phyloP scores from a whole-genome alignment of 805 yeast genomes.

The Kockiozyma suomiensis region DNA sequence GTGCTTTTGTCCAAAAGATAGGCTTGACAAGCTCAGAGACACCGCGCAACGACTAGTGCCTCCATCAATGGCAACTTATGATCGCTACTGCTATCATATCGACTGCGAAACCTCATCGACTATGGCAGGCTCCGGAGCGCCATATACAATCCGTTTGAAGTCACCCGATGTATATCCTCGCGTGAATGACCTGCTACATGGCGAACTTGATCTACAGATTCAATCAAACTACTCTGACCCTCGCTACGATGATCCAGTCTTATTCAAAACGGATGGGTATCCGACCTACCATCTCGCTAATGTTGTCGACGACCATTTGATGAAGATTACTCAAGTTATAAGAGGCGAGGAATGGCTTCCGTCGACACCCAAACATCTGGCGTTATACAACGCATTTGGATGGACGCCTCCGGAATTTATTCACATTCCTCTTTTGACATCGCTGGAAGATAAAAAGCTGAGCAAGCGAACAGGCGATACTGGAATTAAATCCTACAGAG shows the following conservation, averaged over 20 bases:
- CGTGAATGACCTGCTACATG: constrained; percentile 77
- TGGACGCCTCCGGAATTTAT: constrained; percentile 81
- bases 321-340: constrained; percentile 91
- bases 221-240: constrained; percentile 70
- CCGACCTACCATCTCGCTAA: constrained; percentile 98
- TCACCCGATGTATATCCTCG: constrained; percentile 71
- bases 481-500: constrained; percentile 55
- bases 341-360: constrained; percentile 98
- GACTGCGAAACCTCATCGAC: constrained; percentile 40
- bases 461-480: constrained; percentile 85
- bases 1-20: constrained; percentile 81
- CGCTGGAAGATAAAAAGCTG: constrained; percentile 58
- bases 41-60: constrained; percentile 77
- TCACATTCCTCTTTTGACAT: constrained; percentile 84
- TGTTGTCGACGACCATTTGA: constrained; percentile 90
- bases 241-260: constrained; percentile 85
- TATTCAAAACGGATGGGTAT: constrained; percentile 87
- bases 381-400: constrained; percentile 80
- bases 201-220: constrained; percentile 72
- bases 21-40: constrained; percentile 67
- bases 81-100: constrained; percentile 67
- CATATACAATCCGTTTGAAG: constrained; percentile 69
- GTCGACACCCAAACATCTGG: constrained; percentile 92
- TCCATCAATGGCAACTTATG: constrained; percentile 91
- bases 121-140: constrained; percentile 42